phyloP scores from a whole-genome alignment of 805 yeast genomes.

The Saccharomyces mikatae region DNA sequence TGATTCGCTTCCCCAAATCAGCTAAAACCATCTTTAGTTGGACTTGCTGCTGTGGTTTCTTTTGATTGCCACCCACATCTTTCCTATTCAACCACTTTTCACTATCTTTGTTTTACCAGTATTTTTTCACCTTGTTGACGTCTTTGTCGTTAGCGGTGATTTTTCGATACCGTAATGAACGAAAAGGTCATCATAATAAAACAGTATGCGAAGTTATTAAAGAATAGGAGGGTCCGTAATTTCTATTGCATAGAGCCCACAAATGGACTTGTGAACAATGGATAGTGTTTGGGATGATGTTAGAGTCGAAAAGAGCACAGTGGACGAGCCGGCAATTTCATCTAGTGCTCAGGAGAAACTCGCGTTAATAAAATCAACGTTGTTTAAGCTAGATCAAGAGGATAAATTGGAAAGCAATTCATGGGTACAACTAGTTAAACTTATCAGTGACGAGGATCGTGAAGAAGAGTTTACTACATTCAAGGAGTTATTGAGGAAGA shows the following conservation, averaged over 20 bases:
- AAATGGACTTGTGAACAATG: slow-evolving; percentile 1
- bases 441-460: slow-evolving; percentile 18
- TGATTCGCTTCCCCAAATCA: slow-evolving; percentile 69
- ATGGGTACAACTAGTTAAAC: slow-evolving; percentile 18
- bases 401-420: slow-evolving; percentile 6
- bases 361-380: slow-evolving; percentile 7
- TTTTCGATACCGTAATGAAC: not conserved
- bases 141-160: not conserved
- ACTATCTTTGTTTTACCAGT: not conserved
- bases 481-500: slow-evolving; percentile 8
- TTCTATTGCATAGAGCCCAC: not conserved
- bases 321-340: slow-evolving; percentile 1
- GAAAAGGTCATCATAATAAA: not conserved
- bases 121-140: not conserved
- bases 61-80: not conserved
- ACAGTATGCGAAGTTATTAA: not conserved
- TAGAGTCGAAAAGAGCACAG: not conserved
- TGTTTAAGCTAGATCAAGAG: slow-evolving; percentile 3
- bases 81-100: not conserved
- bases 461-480: slow-evolving; percentile 18
- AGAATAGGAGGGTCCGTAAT: not conserved
- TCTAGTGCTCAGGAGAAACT: slow-evolving; percentile 5
- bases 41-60: not conserved
- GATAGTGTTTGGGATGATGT: slow-evolving; percentile 13
- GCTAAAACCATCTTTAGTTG: slow-evolving; percentile 58